Evolutionary conservation across 2,329 filamentous ascomycete species (phyloP), one percentile per base, ranked within the genome.

Genomic region (Graphilbum fragrans): DNA sequence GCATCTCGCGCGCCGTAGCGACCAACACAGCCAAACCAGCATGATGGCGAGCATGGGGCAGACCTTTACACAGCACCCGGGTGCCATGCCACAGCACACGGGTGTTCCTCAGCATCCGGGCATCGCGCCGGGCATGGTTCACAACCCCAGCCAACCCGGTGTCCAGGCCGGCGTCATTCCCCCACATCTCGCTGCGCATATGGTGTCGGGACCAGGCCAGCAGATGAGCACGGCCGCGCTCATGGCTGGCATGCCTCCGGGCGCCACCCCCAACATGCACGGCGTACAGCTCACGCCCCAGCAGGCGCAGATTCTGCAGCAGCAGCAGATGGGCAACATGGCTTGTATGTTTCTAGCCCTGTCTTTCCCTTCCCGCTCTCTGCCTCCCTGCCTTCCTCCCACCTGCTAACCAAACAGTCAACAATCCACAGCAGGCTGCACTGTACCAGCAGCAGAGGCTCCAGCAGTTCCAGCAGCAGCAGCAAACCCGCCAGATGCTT

Each of bases 191-290:
- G 63, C 61, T 29, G 63, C 61, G 18, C 80, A 83, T 52, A 82
- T 84, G 65, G 82, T 82, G 22, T 83, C 82, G 44, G 81, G 75
- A 29, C 80, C 82, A 18, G 78, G 77, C 50, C 75, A 73, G 46
- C 81, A 84, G 56, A 79, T 85, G 49, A 84, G 77, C 56, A 80
- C 83, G 53, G 74, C 73, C 22, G 72, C 77, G 43, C 74, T 87
- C 70, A 86, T 88, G 81, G 74, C 66, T 49, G 79, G 74, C 44
- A 85, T 88, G 77, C 81, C 82, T 48, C 80, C 80, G 23, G 76
- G 80, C 46, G 70, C 68, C 41, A 66, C 64, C 41, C 74, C 74
- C 44, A 82, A 77, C 59, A 72, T 74, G 45, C 82, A 86, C 61
- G 79, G 79, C 17, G 62, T 87, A 52, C 79, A 81, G 55, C 58